These are phyloP conservation scores for Tillandsia leiboldiana DNA, from an alignment of 176 grass and related monocot genomes.

Conservation along the genomic window DNA sequence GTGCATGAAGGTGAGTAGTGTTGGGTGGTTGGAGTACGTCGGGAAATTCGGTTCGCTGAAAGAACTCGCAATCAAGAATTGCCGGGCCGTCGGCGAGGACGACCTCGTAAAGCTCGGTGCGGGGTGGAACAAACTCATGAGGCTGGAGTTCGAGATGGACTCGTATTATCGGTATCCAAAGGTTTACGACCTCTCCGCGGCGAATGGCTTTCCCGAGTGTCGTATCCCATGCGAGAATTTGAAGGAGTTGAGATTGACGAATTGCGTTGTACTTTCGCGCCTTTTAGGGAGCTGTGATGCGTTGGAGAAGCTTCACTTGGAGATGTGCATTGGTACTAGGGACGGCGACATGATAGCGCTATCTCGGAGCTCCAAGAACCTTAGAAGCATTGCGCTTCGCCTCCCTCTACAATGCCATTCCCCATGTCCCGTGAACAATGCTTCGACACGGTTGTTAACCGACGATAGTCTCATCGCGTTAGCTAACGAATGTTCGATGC, in stretches of 20 bases:
- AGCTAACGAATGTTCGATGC: slow-evolving; percentile 32
- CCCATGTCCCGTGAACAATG: background rate
- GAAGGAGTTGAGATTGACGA: slow-evolving; percentile 46
- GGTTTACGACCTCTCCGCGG: slow-evolving; percentile 6
- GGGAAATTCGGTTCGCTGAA: slow-evolving; percentile 35
- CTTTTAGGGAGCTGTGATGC: slow-evolving; percentile 36
- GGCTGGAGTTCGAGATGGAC: slow-evolving; percentile 49
- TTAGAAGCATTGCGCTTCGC: slow-evolving; percentile 41
- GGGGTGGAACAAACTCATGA: slow-evolving; percentile 47
- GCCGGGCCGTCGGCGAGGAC: slow-evolving; percentile 41
- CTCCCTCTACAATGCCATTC: slow-evolving; percentile 20
- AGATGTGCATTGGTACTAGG: slow-evolving; percentile 41
- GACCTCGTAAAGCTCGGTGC: slow-evolving; percentile 44
- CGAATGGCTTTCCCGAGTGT: slow-evolving; percentile 15
- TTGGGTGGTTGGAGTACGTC: slow-evolving; percentile 59
- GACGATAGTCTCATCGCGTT: slow-evolving; percentile 44
- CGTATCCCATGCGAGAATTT: slow-evolving; percentile 28
- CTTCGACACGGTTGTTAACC: slow-evolving; percentile 24
- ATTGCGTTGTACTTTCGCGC: slow-evolving; percentile 43
- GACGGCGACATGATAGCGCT: slow-evolving; percentile 45
- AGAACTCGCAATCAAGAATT: slow-evolving; percentile 51
- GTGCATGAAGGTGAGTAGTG: slow-evolving; percentile 35
- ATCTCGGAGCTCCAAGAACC: slow-evolving; percentile 39
- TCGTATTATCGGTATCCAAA: slow-evolving; percentile 22
- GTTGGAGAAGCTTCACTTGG: slow-evolving; percentile 48